Base-by-base conservation (phyloP, 495 filamentous ascomycete species). In the Podospora sp. region DNA sequence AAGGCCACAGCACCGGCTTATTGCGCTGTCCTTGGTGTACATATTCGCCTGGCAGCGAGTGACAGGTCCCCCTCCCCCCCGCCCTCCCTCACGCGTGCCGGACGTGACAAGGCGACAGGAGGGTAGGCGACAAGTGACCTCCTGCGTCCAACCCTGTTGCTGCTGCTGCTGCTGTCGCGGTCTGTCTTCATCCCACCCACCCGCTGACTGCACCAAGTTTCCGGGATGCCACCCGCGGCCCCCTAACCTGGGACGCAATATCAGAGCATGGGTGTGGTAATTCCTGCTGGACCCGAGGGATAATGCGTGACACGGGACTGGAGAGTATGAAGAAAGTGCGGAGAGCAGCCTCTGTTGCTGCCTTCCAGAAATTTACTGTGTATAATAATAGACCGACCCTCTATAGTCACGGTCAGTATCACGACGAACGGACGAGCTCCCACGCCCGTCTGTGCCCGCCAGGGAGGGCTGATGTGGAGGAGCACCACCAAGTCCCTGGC, bases 171-270 rank as follows among this genome's bases (percentile, higher is more conserved):
- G n/a, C n/a, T n/a, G n/a, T n/a, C n/a, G n/a, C n/a, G n/a, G n/a
- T n/a, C n/a, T n/a, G 25, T 25, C 62, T 49, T 35, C 62, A 51
- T 63, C 62, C 46, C 35, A 49, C 64, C 27, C 62, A 22, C 26
- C 65, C 64, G 55, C 65, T 68, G n/a, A n/a, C n/a, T 33, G 71
- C 69, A 62, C 66, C 62, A 71, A 60, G 63, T 56, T 63, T 71
- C 71, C 69, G 71, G 71, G 69, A 73, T 73, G 71, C 59, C 61
- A 69, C 71, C 71, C 69, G 69, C 66, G 57, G 50, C 63, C 63
- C n/a, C 66, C 63, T 64, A 65, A 68, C 69, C 60, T 62, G 66
- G 66, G 62, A 65, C 60, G 26, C 61, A 62, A 56, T 60, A 65
- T 65, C 50, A 57, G 58, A 55, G 24, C 63, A 62, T 52, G 56